phyloP scores from a whole-genome alignment of 2,329 filamentous ascomycete genomes.

The Colletotrichum simmondsii region DNA sequence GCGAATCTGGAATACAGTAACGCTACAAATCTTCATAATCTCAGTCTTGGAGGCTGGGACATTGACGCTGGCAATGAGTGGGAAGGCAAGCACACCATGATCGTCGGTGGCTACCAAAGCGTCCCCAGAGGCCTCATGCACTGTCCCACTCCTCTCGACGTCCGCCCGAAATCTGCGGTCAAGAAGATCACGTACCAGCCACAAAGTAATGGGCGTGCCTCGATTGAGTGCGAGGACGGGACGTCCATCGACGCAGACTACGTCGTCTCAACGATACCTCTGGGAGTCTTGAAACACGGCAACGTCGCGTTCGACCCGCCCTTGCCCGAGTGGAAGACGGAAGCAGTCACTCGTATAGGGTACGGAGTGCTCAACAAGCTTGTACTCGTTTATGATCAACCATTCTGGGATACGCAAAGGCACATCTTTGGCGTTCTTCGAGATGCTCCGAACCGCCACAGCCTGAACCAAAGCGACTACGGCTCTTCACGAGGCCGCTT shows the following conservation, averaged over 20 bases:
- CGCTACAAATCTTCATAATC: constrained; percentile 84
- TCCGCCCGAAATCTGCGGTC: constrained; percentile 79
- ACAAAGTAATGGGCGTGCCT: constrained; percentile 44
- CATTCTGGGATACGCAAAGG: constrained; percentile 90
- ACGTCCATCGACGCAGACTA: constrained; percentile 83
- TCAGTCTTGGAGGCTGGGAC: constrained; percentile 94
- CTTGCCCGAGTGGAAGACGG: constrained; percentile 87
- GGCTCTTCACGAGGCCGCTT: constrained; percentile 84
- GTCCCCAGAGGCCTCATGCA: constrained; percentile 88
- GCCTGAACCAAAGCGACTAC: constrained; percentile 84
- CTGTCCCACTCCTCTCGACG: constrained; percentile 79
- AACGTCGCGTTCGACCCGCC: constrained; percentile 88
- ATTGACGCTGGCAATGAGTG: constrained; percentile 98
- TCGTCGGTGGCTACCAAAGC: constrained; percentile 93
- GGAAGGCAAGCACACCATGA: constrained; percentile 92
- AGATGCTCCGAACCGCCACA: constrained; percentile 75
- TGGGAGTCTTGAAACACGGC: constrained; percentile 90
- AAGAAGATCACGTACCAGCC: constrained; percentile 75
- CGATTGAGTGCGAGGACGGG: constrained; percentile 81
- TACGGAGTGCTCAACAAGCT: constrained; percentile 97
- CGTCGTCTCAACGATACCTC: constrained; percentile 88
- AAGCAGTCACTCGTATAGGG: constrained; percentile 84
- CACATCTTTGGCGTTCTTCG: constrained; percentile 96
- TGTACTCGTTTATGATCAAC: constrained; percentile 85
- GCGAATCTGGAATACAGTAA: constrained; percentile 99